Base-by-base conservation (phyloP, 192 early-diverging fungal genomes). In the Powellomyces hirtus region DNA sequence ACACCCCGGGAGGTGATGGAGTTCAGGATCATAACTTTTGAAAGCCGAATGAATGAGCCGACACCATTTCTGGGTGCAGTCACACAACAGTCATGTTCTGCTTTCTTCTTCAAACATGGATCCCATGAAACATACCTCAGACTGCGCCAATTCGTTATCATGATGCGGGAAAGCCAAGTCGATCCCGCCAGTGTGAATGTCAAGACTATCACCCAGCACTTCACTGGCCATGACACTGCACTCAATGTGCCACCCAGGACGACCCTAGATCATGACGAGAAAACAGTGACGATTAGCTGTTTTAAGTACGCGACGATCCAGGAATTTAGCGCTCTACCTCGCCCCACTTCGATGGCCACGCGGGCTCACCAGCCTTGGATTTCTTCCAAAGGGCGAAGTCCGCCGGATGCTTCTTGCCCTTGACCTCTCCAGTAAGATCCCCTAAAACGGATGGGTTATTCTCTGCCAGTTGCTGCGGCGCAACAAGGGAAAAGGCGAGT, bases 191-290 rank as follows among this genome's bases (percentile, higher is more conserved):
- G 90, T 87, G 80, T 99, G 97, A 59, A 99, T 90, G 71, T 99
- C 97, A 71, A 99, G 86, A 29, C 88, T 82, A 35, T 86, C 77
- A 18, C 93, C 95, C 56, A 98, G 76, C 26, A 97, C 84, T 69
- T 91, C 94, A 68, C 90, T 90, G 20, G 95, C 95, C 97, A 99
- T 99, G 36, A 89, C 97, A 24, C 93, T 95, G 88, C 97, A 99
- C 83, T 99, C 97, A 81, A 99, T 99, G 70, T 99, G 97, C 97
- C 97, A 99, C 34, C 97, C 97, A 6, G 97, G 97, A 38, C 97
- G 91, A 16, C 97, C 97, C 50, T 79, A 68, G n/a, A n/a, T 7
- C 6, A 56, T 22, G 20, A 30, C 29, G 26, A 56, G 33, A 5
- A 49, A 49, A 49, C n/a, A 18, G 16, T 14, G n/a, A n/a, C n/a